A percentile compares a stretch with the other conserved stretches of the same genome.
phyloP scores from a whole-genome alignment of 768 basidiomycete species.

The Naganishia vaughanmartiniae region DNA sequence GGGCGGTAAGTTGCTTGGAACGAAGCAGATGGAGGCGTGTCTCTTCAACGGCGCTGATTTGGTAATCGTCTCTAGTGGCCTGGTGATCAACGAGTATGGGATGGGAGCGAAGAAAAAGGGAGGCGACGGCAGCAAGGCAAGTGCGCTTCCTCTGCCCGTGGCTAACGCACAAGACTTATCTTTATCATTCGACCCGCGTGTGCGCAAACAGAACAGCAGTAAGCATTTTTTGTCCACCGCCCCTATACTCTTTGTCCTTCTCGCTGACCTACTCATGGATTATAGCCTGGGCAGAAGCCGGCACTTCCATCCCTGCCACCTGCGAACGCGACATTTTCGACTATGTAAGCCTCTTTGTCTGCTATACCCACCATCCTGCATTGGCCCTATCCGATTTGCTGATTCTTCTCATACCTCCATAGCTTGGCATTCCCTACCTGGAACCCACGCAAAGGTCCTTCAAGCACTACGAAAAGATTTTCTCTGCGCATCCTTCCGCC shows the following conservation, averaged over 20 bases:
- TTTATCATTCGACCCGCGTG: not conserved
- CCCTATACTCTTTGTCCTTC: not conserved
- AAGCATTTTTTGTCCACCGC: not conserved
- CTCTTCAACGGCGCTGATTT: not conserved
- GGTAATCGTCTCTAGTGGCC: slow-evolving; percentile 22
- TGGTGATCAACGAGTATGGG: slow-evolving; percentile 48
- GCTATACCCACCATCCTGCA: too few relatives aligned
- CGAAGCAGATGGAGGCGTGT: not conserved
- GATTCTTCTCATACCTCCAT: not conserved
- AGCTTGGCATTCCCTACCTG: slow-evolving; percentile 44
- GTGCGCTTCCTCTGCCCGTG: not conserved
- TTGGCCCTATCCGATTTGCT: not conserved
- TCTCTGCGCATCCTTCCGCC: slow-evolving; percentile 3
- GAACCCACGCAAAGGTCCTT: slow-evolving; percentile 38
- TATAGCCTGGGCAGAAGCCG: slow-evolving; percentile 35
- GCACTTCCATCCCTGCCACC: slow-evolving; percentile 41
- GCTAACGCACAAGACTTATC: not conserved
- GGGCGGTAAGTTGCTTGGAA: slow-evolving; percentile 20
- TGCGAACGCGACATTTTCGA: slow-evolving; percentile 48
- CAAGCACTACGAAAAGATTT: slow-evolving; percentile 37
- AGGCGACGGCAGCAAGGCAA: slow-evolving; percentile 22
- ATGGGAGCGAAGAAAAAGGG: slow-evolving; percentile 38
- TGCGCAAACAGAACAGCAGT: slow-evolving; percentile 9
- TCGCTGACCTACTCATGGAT: not conserved
- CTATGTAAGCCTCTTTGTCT: slow-evolving; percentile 30